Conservation (phyloP, 352 stramenopile genomes). For the Globisporangium megalacanthum region DNA sequence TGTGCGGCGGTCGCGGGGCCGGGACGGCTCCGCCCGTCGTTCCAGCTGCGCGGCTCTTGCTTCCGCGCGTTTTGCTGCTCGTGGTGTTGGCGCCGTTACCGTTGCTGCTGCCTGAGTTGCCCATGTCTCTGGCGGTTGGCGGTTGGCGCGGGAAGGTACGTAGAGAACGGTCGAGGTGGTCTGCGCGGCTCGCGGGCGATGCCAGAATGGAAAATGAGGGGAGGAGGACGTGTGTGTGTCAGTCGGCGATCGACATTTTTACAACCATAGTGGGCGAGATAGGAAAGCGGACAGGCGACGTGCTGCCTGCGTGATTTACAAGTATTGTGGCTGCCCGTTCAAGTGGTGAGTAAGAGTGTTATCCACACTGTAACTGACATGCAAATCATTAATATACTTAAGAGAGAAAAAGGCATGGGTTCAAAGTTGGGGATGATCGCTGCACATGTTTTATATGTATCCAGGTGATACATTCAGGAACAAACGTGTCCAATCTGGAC, state of each 20-base stretch:
- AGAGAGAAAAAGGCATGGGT: neutral
- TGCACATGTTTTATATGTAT: too few relatives aligned
- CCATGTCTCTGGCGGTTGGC: conserved; percentile 22
- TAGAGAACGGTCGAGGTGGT: neutral
- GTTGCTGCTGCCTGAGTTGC: conserved; percentile 64
- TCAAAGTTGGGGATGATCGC: too few relatives aligned
- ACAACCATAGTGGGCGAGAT: neutral
- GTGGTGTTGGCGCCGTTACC: conserved; percentile 13
- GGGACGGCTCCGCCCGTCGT: conserved; percentile 2
- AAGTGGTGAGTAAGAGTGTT: neutral
- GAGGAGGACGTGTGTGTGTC: neutral
- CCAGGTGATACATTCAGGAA: neutral
- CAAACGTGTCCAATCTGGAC: neutral
- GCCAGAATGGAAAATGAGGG: neutral
- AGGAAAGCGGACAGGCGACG: neutral
- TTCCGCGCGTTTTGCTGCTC: conserved; percentile 28
- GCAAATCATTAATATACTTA: neutral
- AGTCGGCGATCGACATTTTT: neutral
- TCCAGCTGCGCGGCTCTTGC: conserved; percentile 28
- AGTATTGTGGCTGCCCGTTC: neutral
- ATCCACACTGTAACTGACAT: neutral
- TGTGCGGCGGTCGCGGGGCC: conserved; percentile 10
- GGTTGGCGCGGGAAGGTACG: neutral
- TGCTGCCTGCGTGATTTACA: neutral
- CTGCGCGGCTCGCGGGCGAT: neutral